phyloP scores from a whole-genome alignment of 176 grass and related monocot genomes.

The Carex parvula region DNA sequence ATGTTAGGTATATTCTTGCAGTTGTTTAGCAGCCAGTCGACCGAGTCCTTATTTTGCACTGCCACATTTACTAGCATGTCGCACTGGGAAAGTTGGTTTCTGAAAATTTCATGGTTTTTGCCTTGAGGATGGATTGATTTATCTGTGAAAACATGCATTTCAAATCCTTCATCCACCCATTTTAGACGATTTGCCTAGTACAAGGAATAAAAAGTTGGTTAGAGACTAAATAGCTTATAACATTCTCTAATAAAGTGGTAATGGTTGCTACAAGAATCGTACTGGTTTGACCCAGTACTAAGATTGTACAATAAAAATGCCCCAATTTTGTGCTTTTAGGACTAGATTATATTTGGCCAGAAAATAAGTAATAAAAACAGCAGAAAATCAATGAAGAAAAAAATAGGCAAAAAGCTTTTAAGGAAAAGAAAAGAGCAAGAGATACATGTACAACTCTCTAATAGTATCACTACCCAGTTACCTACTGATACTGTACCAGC shows the following conservation, averaged over 20 bases:
- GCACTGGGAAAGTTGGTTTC: conserved; percentile 40
- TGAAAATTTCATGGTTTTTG: conserved; percentile 26
- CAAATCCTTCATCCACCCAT: conserved; percentile 78
- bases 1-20: conserved; percentile 57
- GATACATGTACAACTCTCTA: not conserved
- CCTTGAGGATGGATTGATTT: conserved; percentile 27
- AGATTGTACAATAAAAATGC: not conserved
- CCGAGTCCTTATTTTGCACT: conserved; percentile 40
- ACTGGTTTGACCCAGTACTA: not conserved
- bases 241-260: not conserved
- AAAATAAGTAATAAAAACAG: not conserved
- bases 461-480: not conserved
- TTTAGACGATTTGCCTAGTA: conserved; percentile 69
- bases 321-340: not conserved
- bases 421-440: not conserved
- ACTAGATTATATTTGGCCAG: not conserved
- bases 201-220: not conserved
- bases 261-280: not conserved
- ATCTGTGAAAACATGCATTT: conserved; percentile 78
- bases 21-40: conserved; percentile 51
- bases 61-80: conserved; percentile 76
- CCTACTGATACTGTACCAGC: not conserved
- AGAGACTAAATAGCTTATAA: not conserved
- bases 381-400: not conserved
- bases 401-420: not conserved